Base-by-base conservation (phyloP, 2,329 filamentous ascomycete species). In the Elsinoe necatrix region DNA sequence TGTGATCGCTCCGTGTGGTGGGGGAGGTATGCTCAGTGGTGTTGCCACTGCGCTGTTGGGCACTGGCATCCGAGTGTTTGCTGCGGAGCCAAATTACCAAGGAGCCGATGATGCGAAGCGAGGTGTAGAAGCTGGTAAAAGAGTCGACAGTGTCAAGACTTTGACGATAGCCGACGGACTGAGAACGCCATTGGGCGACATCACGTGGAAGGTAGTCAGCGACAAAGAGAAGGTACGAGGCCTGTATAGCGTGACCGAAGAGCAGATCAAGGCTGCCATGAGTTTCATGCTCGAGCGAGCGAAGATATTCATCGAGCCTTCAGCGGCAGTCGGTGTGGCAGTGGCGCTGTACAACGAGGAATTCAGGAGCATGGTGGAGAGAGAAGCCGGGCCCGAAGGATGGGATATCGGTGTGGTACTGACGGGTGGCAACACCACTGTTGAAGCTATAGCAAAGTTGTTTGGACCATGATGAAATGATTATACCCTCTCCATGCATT, bases 261-360 rank as follows among this genome's bases (percentile, higher is more conserved):
- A 85, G 56, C 82, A 95, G 76, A 96, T 97, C 68, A 79, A 80
- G 65, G 78, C 75, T 20, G 86, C 91, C 11, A 79, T 95, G 80
- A 74, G 80, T 60, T 71, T 97, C 60, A 85, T 95, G 31, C 74
- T 91, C 60, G 92, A 97, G 79, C 75, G 91, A 58, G 83, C 93
- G 78, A 96, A 97, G 80, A 74, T 95, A 47, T 83, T 96, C 20
- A 83, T 96, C 11, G 92, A 97, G 77, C 92, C 92, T 20, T 91
- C 86, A 70, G 82, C 87, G 0, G 89, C 85, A 1, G 91, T 96
- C n/a, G 82, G 83, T 1, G 70, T 97, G 59, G 93, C 92, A 0
- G 87, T 88, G 6, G 85, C 84, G 54, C 73, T 97, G 62, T 96
- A 82, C 62, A 86, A 95, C 68, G 88, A 95, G 71, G 88, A 90